Percentiles rank a stretch among this genome's conserved stretches.
Evolutionary conservation across 345 rosid species (phyloP).

Genomic region (Fremontodendron californicum): DNA sequence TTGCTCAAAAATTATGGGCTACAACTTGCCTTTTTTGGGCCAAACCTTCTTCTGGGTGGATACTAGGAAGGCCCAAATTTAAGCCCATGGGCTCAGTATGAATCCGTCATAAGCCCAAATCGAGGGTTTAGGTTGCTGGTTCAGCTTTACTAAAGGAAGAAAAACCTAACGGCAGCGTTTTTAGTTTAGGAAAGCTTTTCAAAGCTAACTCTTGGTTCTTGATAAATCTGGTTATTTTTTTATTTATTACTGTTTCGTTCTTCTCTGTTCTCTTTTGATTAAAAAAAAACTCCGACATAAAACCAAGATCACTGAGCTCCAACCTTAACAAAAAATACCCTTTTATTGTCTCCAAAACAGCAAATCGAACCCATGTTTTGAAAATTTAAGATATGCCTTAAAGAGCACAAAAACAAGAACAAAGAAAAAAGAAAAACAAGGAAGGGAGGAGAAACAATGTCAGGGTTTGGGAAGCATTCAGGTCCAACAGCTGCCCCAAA

Average conservation of each 20-base stretch:
- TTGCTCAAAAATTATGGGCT: no score
- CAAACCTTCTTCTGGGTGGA: neutral
- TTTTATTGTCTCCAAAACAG: neutral
- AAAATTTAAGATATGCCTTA: neutral
- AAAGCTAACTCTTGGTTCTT: neutral
- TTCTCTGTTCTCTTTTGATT: neutral
- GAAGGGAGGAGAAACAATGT: slow-evolving; percentile 23
- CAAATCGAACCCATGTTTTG: neutral
- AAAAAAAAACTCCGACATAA: neutral
- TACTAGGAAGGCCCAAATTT: neutral
- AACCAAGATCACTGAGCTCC: slow-evolving; percentile 1
- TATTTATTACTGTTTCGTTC: neutral
- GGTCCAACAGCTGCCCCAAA: slow-evolving; percentile 36
- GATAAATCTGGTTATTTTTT: neutral
- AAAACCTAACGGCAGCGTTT: neutral
- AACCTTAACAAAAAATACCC: neutral
- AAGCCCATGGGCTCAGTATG: neutral
- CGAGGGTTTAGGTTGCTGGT: neutral
- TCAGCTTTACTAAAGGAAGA: neutral
- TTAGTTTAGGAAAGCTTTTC: neutral
- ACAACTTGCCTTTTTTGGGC: no score
- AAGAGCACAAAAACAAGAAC: neutral
- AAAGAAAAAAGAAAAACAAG: neutral
- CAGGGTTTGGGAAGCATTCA: slow-evolving; percentile 43
- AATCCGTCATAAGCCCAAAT: neutral